Evolutionary conservation across 73 alveolate species (phyloP).

Genomic region (Blepharisma japonicum): DNA sequence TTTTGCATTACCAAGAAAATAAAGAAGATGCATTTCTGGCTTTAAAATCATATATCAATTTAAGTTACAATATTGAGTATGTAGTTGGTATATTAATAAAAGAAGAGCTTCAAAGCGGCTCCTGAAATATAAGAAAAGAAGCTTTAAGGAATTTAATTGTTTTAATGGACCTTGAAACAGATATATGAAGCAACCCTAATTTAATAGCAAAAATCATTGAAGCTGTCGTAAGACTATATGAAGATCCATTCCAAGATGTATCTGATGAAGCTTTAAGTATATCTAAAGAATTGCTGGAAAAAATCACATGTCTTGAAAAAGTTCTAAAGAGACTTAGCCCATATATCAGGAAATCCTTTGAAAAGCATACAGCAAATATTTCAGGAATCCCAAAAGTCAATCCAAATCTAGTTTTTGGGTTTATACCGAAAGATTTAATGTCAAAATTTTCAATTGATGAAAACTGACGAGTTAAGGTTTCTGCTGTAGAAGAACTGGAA

Average conservation of each 20-base stretch:
- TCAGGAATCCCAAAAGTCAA: background rate
- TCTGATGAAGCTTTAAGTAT: background rate
- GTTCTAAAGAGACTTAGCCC: background rate
- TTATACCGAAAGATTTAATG: slow-evolving; percentile 20
- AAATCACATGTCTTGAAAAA: background rate
- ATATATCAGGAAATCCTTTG: background rate
- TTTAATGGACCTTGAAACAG: too few species aligned
- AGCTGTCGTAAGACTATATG: background rate
- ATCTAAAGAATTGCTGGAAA: background rate
- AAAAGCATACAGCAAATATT: background rate
- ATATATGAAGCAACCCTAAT: too few species aligned
- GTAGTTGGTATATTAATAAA: background rate
- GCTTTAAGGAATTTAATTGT: background rate
- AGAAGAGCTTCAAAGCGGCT: background rate
- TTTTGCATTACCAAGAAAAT: background rate
- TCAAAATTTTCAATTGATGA: background rate
- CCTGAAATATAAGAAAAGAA: slow-evolving; percentile 12
- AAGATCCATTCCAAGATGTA: background rate
- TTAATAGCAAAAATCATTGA: too few species aligned
- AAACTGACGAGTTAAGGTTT: slow-evolving; percentile 21
- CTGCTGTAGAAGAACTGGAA: background rate
- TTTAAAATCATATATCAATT: background rate
- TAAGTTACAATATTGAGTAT: background rate
- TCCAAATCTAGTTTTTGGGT: slow-evolving; percentile 19
- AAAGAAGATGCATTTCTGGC: background rate